Conservation (phyloP, 78 protist species). For the Dictyostelium firmibasis region DNA sequence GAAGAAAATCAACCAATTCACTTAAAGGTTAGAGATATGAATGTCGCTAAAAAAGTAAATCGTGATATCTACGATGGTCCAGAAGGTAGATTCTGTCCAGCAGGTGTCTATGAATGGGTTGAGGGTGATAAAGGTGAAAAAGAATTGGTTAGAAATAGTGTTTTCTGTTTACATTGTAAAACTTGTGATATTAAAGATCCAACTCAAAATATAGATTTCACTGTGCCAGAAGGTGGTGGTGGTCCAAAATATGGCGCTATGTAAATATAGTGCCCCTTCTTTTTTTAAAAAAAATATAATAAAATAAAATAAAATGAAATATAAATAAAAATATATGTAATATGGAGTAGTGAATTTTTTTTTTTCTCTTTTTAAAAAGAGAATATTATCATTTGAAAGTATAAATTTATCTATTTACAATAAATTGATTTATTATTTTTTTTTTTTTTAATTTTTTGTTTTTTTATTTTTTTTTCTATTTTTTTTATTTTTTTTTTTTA, state of each 20-base stretch:
- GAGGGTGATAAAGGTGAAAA: conserved; percentile 61
- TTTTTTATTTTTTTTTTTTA: background rate
- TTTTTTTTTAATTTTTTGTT: too few relatives aligned
- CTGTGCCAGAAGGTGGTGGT: conserved; percentile 96
- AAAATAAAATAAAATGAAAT: background rate
- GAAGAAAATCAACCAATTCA: conserved; percentile 95
- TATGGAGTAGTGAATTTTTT: too few relatives aligned
- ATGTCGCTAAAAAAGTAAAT: conserved; percentile 71
- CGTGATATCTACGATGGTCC: conserved; percentile 90
- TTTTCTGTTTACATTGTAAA: conserved; percentile 99
- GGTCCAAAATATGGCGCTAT: conserved; percentile 91
- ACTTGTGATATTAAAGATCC: conserved; percentile 98
- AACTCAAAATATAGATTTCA: conserved; percentile 94
- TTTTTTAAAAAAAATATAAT: too few relatives aligned
- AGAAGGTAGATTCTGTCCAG: conserved; percentile 97
- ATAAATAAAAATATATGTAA: background rate
- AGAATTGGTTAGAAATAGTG: conserved; percentile 94
- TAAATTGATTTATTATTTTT: background rate
- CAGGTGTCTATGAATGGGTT: conserved; percentile 97
- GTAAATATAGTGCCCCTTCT: conserved; percentile 20
- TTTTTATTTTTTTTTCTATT: background rate
- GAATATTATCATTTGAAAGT: too few relatives aligned
- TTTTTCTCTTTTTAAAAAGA: too few relatives aligned
- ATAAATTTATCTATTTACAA: background rate
- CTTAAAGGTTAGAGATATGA: conserved; percentile 46